Evolutionary conservation across 176 grass and related monocot genomes (phyloP).

Genomic region (Carex scoparia): DNA sequence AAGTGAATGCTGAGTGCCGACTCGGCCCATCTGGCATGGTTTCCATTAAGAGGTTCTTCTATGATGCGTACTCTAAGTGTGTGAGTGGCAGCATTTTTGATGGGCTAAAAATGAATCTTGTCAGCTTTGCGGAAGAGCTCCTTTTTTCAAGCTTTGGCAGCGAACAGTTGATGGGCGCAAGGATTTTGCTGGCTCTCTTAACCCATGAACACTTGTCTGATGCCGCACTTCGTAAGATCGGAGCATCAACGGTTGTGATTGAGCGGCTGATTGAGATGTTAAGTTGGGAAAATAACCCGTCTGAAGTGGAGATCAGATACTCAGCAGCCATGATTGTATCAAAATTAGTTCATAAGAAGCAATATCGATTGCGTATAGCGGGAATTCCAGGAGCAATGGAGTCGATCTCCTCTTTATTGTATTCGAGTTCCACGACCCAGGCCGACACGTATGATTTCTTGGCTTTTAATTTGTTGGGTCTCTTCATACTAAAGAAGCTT

Average conservation of each 20-base stretch:
- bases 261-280: constrained; percentile 63
- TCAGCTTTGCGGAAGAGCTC: constrained; percentile 57
- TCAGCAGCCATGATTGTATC: constrained; percentile 52
- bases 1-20: constrained; percentile 47
- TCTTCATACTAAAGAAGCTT: constrained; percentile 73
- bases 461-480: constrained; percentile 54
- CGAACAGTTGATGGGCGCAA: constrained; percentile 50
- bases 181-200: constrained; percentile 42
- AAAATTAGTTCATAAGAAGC: constrained; percentile 57
- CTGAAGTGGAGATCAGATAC: constrained; percentile 30
- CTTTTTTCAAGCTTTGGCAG: constrained; percentile 36
- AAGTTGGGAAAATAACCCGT: constrained; percentile 28
- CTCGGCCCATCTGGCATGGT: constrained; percentile 39
- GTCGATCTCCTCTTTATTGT: constrained; percentile 52
- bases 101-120: constrained; percentile 58
- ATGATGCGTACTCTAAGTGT: constrained; percentile 65
- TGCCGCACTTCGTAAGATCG: constrained; percentile 35
- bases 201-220: constrained; percentile 29
- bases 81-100: constrained; percentile 58
- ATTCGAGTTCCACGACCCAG: not conserved
- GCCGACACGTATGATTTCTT: constrained; percentile 7
- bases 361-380: constrained; percentile 39
- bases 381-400: constrained; percentile 42
- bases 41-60: constrained; percentile 64
- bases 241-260: constrained; percentile 34